Percentiles rank a stretch among this genome's conserved stretches.
These are phyloP conservation scores for Penicillium brevicompactum DNA, from an alignment of 2,329 filamentous ascomycete species.

Conservation along the genomic window DNA sequence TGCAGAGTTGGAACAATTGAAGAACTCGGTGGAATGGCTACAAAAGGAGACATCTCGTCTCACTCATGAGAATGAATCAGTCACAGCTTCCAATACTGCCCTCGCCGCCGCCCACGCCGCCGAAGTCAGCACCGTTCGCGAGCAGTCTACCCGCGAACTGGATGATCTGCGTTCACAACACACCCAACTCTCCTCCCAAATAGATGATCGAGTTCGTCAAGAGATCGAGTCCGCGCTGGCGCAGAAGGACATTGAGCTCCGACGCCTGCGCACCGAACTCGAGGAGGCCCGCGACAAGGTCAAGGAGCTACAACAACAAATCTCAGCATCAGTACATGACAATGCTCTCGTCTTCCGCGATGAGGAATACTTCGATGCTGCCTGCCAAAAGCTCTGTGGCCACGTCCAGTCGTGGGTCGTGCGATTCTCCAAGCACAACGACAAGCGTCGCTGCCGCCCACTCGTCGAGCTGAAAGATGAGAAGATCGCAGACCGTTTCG, in stretches of 20 bases:
- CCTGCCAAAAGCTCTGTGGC: constrained; percentile 91
- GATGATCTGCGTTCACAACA: constrained; percentile 68
- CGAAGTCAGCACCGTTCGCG: constrained; percentile 65
- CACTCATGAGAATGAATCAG: constrained; percentile 77
- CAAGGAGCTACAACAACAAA: constrained; percentile 61
- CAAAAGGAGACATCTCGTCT: constrained; percentile 80
- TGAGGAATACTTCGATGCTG: constrained; percentile 92
- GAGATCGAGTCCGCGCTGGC: constrained; percentile 68
- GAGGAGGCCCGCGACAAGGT: constrained; percentile 68
- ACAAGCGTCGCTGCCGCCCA: constrained; percentile 81
- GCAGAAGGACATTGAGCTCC: constrained; percentile 83
- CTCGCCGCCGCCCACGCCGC: constrained; percentile 75
- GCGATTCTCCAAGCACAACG: constrained; percentile 96
- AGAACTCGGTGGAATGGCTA: constrained; percentile 74
- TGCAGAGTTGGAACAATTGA: constrained; percentile 80
- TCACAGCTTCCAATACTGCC: constrained; percentile 75
- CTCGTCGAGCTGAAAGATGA: constrained; percentile 86
- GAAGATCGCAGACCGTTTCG: constrained; percentile 89
- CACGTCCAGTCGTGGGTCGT: constrained; percentile 98
- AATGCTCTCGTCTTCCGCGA: constrained; percentile 79
- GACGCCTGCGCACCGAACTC: constrained; percentile 74
- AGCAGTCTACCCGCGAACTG: constrained; percentile 68
- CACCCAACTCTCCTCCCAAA: constrained; percentile 61
- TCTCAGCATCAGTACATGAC: constrained; percentile 61
- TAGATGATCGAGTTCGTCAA: constrained; percentile 63